Base-by-base conservation (phyloP, 2,329 filamentous ascomycete species). In the Aspergillus sp. region DNA sequence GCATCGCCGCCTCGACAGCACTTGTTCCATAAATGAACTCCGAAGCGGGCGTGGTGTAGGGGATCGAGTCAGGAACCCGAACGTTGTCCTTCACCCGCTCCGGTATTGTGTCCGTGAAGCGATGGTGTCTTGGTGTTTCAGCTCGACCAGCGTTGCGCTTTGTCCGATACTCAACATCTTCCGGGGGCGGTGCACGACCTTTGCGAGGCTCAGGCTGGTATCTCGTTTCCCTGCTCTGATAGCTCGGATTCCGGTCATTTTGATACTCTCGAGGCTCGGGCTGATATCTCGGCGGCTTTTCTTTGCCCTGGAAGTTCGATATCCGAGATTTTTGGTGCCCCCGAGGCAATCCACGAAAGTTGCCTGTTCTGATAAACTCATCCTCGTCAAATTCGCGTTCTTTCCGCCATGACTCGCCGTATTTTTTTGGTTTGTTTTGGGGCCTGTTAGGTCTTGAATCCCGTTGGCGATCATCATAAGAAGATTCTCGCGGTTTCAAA, bases 11-110 rank as follows among this genome's bases (percentile, higher is more conserved):
- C 49, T 86, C 77, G 19, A 97, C 88, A 2, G 88, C 82, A 2
- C 86, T 87, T 36, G 79, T 80, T 5, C 93, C 93, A 61, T 95
- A 97, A 2, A 98, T 73, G 56, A 96, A 97, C 49, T 95, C 86
- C 0, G 90, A 95, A 5, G 88, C 88, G 0, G 91, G 86, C 1
- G 89, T 94, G 0, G 88, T 89, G 60, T 91, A 84, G 1, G 82
- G 80, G 12, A 86, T 74, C 6, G 69, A 62, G 4, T 67, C 46
- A 0, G 72, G 72, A 1, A 68, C 60, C 46, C 52, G 64, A 36
- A 68, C 60, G 33, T 64, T 48, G 12, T 55, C 44, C 33, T 64
- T 66, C 7, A 66, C 52, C 34, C 58, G 53, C 47, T 67, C 62
- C 19, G 65, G 64, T 28, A 49, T 45, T 33, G 44, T 45, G 9